Evolutionary conservation across 2,329 filamentous ascomycete genomes (phyloP).

Genomic region (Pseudocercospora macadamiae): DNA sequence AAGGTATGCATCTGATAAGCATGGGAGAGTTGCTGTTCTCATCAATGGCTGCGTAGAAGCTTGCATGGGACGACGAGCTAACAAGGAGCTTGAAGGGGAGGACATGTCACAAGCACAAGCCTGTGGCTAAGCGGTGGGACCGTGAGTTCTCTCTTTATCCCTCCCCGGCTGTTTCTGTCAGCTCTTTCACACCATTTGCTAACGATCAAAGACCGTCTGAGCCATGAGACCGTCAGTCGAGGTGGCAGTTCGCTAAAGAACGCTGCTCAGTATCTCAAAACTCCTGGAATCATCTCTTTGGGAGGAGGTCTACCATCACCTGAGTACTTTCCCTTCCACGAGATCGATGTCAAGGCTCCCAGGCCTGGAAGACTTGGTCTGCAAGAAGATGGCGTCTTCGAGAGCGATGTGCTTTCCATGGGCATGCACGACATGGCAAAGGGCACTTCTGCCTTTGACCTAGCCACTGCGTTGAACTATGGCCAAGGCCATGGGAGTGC

Average conservation of each 20-base stretch:
- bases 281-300: conserved; percentile 83
- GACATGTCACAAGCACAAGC: conserved; percentile 64
- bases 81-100: conserved; percentile 55
- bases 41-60: not conserved
- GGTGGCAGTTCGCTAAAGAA: conserved; percentile 70
- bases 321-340: conserved; percentile 89
- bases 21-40: conserved; percentile 1
- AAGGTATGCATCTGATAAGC: conserved; percentile 18
- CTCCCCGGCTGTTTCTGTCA: not conserved
- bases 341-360: conserved; percentile 75
- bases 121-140: conserved; percentile 81
- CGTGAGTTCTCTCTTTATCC: conserved; percentile 59
- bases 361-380: conserved; percentile 63
- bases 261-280: conserved; percentile 77
- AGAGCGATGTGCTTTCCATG: conserved; percentile 64
- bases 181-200: not conserved
- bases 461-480: conserved; percentile 91
- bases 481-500: conserved; percentile 83
- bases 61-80: conserved; percentile 9
- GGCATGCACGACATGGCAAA: conserved; percentile 82
- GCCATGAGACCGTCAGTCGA: conserved; percentile 58
- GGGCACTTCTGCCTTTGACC: conserved; percentile 67
- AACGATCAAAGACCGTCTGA: conserved; percentile 44
- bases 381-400: conserved; percentile 62
- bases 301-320: conserved; percentile 88